Conservation (phyloP, 805 yeast species). For the Candida oleophila region DNA sequence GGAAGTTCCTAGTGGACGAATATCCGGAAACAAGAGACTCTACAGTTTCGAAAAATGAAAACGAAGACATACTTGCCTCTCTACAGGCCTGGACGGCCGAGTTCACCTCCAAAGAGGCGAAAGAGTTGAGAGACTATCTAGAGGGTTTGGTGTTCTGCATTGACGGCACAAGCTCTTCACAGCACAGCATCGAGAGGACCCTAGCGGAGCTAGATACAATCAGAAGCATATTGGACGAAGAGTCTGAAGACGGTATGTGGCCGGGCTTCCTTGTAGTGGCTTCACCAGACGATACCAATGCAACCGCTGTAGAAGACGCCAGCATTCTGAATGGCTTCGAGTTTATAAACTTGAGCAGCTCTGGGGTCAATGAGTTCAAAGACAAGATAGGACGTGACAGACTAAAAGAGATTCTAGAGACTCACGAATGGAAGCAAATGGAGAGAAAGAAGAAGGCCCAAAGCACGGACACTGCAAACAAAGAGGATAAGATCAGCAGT, state of each 20-base stretch:
- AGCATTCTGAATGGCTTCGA: conserved; percentile 42
- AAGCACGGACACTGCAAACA: not conserved
- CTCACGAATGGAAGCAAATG: conserved; percentile 46
- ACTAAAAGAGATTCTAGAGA: conserved; percentile 45
- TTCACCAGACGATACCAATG: conserved; percentile 16
- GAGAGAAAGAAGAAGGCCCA: conserved; percentile 7
- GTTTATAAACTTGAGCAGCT: conserved; percentile 31
- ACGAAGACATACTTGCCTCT: conserved; percentile 11
- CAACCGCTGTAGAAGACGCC: conserved; percentile 38
- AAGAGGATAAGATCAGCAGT: not conserved
- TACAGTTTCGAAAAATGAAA: not conserved
- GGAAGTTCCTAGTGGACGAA: conserved; percentile 38
- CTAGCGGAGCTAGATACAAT: conserved; percentile 10
- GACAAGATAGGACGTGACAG: conserved; percentile 46
- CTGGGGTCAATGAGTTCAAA: conserved; percentile 39
- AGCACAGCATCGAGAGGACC: conserved; percentile 8
- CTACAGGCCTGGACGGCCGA: conserved; percentile 40
- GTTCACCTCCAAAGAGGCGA: conserved; percentile 33
- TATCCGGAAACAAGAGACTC: conserved; percentile 20
- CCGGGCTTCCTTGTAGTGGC: conserved; percentile 36
- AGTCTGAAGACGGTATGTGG: conserved; percentile 7
- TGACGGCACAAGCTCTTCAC: conserved; percentile 17
- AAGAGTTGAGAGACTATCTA: conserved; percentile 44
- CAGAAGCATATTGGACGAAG: conserved; percentile 8
- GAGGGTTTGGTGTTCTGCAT: conserved; percentile 48